Conservation (phyloP, 768 basidiomycete species). For the Rhodocollybia butyracea region DNA sequence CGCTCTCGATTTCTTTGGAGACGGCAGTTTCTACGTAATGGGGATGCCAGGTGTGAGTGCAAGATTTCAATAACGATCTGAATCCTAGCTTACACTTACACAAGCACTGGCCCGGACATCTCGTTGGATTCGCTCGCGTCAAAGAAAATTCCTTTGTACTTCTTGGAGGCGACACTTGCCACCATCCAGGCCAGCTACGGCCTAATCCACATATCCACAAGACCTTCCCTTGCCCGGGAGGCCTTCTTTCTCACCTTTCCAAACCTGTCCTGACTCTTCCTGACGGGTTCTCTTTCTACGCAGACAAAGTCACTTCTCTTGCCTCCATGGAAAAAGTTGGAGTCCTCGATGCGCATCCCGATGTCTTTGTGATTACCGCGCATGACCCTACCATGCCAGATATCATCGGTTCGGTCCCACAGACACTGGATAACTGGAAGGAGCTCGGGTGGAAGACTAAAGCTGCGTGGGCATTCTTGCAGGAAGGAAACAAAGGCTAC, state of each 20-base stretch:
- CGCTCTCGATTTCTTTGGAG: conserved; percentile 19
- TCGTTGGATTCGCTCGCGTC: conserved; percentile 17
- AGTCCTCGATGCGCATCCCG: conserved; percentile 15
- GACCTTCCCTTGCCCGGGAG: conserved; percentile 13
- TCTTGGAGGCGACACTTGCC: conserved; percentile 18
- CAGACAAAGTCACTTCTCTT: conserved; percentile 7
- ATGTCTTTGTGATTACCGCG: conserved; percentile 16
- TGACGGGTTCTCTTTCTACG: conserved; percentile 5
- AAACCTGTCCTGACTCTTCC: conserved; percentile 1
- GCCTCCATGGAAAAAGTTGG: conserved; percentile 11
- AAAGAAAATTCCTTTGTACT: conserved; percentile 17
- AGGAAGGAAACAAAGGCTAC: conserved; percentile 10
- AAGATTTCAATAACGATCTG: background rate
- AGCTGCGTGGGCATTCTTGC: conserved; percentile 15
- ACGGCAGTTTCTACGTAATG: conserved; percentile 22
- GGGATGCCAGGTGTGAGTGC: conserved; percentile 16
- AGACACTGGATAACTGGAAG: conserved; percentile 15
- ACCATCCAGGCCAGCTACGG: conserved; percentile 19
- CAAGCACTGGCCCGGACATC: conserved; percentile 18
- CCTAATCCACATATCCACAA: conserved; percentile 16
- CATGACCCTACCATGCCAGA: conserved; percentile 16
- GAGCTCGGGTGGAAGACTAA: conserved; percentile 15
- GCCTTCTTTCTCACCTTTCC: conserved; percentile 4
- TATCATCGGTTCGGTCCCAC: conserved; percentile 12
- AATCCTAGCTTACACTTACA: background rate